Evolutionary conservation across 1,139 yeast species (phyloP).

Genomic region (Sugiyamaella paludigena): DNA sequence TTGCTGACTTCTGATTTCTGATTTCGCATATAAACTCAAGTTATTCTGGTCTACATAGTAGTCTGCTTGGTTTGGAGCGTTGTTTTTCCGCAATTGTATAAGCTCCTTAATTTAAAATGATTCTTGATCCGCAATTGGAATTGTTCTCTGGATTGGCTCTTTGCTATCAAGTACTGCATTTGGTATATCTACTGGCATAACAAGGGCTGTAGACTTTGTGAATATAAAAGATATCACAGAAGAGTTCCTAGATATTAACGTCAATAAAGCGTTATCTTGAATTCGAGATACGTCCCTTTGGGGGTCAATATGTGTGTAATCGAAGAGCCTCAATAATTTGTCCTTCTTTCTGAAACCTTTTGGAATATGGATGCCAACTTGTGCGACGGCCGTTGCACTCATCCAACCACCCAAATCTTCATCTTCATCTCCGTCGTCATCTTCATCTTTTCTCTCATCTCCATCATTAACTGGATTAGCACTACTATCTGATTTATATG

Average conservation of each 20-base stretch:
- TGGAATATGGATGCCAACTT: constrained; percentile 29
- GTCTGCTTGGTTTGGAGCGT: too few species aligned
- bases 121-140: too few species aligned
- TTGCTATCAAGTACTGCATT: neutral
- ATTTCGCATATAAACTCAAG: too few species aligned
- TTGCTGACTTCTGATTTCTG: too few species aligned
- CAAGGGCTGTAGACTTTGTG: constrained; percentile 16
- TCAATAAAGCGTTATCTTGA: constrained; percentile 13
- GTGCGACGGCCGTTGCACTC: constrained; percentile 45
- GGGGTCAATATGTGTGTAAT: constrained; percentile 63
- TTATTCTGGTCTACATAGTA: too few species aligned
- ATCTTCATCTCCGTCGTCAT: constrained; percentile 25
- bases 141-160: too few species aligned
- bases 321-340: constrained; percentile 52
- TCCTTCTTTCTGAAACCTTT: constrained; percentile 29
- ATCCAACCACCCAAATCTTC: constrained; percentile 43
- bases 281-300: constrained; percentile 4
- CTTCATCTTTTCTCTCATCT: constrained; percentile 26
- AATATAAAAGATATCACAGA: constrained; percentile 17
- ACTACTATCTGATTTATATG: constrained; percentile 1
- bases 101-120: too few species aligned
- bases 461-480: constrained; percentile 16
- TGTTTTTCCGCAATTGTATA: too few species aligned
- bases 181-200: neutral
- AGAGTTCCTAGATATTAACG: constrained; percentile 2